Conservation (phyloP, 2,329 filamentous ascomycete species). For the Talaromyces sp. region DNA sequence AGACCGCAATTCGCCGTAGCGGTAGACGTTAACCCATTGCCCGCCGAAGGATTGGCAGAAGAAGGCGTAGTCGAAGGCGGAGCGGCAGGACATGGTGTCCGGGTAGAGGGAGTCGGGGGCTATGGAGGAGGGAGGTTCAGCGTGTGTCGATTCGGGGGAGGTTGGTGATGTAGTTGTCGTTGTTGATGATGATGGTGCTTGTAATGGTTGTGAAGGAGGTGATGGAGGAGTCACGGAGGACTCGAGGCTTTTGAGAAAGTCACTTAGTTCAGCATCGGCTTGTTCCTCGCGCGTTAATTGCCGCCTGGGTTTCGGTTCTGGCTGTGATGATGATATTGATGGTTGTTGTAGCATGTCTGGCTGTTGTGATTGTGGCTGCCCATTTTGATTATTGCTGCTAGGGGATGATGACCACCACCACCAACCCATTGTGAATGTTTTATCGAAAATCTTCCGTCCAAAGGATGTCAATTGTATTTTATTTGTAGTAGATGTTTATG, state of each 20-base stretch:
- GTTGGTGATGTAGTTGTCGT: constrained; percentile 19
- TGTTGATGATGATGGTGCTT: constrained; percentile 13
- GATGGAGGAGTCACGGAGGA: not conserved
- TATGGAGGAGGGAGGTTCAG: constrained; percentile 32
- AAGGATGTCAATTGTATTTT: not conserved
- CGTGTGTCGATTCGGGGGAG: not conserved
- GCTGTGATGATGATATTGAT: not conserved
- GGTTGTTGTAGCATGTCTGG: not conserved
- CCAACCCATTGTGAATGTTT: constrained; percentile 44
- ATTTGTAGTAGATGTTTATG: not conserved
- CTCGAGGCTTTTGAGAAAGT: constrained; percentile 51
- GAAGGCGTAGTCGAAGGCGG: constrained; percentile 88
- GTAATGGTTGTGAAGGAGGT: not conserved
- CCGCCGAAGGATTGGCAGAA: constrained; percentile 89
- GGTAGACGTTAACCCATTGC: constrained; percentile 89
- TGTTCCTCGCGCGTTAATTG: constrained; percentile 44
- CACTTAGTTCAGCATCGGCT: constrained; percentile 54
- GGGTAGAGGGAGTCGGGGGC: constrained; percentile 70
- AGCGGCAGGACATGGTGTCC: constrained; percentile 79
- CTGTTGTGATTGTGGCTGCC: not conserved
- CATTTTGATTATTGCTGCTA: constrained; percentile 19
- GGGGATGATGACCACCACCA: constrained; percentile 41
- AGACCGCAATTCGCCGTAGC: constrained; percentile 70
- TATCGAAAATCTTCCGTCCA: not conserved
- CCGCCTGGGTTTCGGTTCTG: constrained; percentile 21